phyloP scores from a whole-genome alignment of 192 early-diverging fungal species.

The Endogone sp. region DNA sequence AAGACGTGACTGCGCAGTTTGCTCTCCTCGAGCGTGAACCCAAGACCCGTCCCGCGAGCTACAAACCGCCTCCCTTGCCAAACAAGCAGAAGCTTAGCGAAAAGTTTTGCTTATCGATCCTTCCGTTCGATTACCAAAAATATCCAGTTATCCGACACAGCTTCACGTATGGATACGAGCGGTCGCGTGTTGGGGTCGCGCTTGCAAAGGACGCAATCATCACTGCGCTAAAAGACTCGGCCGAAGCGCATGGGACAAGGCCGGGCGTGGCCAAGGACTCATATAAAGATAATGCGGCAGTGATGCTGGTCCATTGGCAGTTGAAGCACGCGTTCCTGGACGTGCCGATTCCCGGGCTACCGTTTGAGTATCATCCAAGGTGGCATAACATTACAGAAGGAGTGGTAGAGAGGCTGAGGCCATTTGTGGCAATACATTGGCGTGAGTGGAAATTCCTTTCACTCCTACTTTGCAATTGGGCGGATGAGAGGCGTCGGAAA shows the following conservation, averaged over 20 bases:
- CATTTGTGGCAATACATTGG: slow-evolving; percentile 13
- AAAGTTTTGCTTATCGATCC: background rate
- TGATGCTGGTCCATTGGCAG: background rate
- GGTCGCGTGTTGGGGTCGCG: background rate
- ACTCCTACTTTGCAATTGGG: too few relatives aligned
- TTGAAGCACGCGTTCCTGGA: slow-evolving; percentile 19
- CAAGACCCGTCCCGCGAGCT: background rate
- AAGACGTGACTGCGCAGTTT: background rate
- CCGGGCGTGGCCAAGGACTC: background rate
- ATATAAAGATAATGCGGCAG: background rate
- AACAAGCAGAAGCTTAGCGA: background rate
- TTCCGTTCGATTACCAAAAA: background rate
- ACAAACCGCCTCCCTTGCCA: background rate
- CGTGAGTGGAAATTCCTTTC: slow-evolving; percentile 3
- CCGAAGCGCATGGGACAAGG: background rate
- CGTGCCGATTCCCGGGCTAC: slow-evolving; percentile 10
- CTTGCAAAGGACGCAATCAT: background rate
- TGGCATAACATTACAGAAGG: slow-evolving; percentile 1
- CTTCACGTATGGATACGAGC: background rate
- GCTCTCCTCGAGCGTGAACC: background rate
- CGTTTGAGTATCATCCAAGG: slow-evolving; percentile 2
- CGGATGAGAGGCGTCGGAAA: too few relatives aligned
- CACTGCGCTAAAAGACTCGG: background rate
- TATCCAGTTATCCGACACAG: background rate
- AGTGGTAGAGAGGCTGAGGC: background rate